Percentiles rank a stretch among this genome's conserved stretches.
Conservation (phyloP, 2,329 filamentous ascomycete genomes). For the Beauveria bassiana region DNA sequence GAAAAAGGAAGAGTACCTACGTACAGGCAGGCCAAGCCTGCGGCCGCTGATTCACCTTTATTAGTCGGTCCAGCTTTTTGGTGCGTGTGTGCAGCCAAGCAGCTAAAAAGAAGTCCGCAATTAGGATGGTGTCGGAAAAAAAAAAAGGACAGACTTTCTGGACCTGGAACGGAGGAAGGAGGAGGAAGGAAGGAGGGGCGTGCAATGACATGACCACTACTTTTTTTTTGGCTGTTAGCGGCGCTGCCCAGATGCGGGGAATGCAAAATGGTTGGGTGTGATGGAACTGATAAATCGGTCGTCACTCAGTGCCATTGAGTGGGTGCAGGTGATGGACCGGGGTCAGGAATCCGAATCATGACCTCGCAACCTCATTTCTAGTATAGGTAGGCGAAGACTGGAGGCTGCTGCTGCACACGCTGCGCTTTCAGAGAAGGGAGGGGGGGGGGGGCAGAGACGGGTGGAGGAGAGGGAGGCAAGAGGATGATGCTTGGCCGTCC, state of each 20-base stretch:
- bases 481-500: not conserved
- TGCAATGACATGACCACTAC: not conserved
- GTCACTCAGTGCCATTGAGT: not conserved
- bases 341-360: not conserved
- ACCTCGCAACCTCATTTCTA: not conserved
- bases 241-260: slow-evolving; percentile 1
- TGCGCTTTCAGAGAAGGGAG: not conserved
- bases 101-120: not conserved
- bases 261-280: not conserved
- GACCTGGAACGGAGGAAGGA: not conserved
- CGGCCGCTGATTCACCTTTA: not conserved
- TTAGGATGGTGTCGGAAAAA: not conserved
- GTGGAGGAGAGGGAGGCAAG: not conserved
- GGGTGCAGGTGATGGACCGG: not conserved
- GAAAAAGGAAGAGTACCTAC: not conserved
- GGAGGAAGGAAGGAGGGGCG: not conserved
- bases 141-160: not conserved
- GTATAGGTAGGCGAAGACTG: too few relatives aligned
- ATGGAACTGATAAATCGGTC: not conserved
- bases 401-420: too few relatives aligned
- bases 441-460: not conserved
- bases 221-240: not conserved
- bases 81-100: not conserved
- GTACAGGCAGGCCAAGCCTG: not conserved
- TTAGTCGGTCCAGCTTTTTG: not conserved